Percentiles rank a stretch among this genome's conserved stretches.
Conservation (phyloP, 495 filamentous ascomycete genomes). For the Podospora sp. region DNA sequence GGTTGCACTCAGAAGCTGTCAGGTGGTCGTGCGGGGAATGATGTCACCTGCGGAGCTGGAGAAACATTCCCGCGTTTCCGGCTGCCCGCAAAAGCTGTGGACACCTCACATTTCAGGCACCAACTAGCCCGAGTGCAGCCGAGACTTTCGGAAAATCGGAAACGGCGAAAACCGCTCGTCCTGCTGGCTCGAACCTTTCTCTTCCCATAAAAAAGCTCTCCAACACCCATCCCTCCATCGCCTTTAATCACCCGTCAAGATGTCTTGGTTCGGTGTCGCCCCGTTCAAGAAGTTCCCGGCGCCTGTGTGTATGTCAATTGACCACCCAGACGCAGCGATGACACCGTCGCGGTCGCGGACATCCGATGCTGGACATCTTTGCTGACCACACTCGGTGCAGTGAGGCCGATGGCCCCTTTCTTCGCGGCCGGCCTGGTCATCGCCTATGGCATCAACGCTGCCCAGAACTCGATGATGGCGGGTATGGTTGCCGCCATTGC, state of each 20-base stretch:
- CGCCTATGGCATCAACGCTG: conserved; percentile 83
- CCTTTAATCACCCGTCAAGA: conserved; percentile 51
- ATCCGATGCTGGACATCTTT: not conserved
- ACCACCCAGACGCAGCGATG: conserved; percentile 19
- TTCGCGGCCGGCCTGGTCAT: conserved; percentile 83
- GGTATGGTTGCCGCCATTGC: conserved; percentile 60
- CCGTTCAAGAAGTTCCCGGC: conserved; percentile 86
- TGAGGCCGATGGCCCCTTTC: conserved; percentile 87
- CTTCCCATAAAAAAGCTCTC: conserved; percentile 31
- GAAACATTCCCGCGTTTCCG: conserved; percentile 21
- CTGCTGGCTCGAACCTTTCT: conserved; percentile 24
- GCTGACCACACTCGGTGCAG: conserved; percentile 51
- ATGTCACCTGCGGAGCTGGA: conserved; percentile 31
- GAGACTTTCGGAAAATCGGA: conserved; percentile 16
- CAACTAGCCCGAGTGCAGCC: not conserved
- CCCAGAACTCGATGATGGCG: conserved; percentile 66
- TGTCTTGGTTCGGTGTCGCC: conserved; percentile 70
- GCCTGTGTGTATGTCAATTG: conserved; percentile 73
- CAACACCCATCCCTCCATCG: conserved; percentile 28
- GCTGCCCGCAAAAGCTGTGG: not conserved
- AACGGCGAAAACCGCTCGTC: conserved; percentile 50
- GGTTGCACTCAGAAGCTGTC: not conserved
- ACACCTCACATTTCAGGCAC: conserved; percentile 12
- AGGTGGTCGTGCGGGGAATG: conserved; percentile 32
- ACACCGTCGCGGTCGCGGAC: conserved; percentile 14